phyloP scores from a whole-genome alignment of 1,139 yeast genomes.

The Suhomyces bolitotheri region DNA sequence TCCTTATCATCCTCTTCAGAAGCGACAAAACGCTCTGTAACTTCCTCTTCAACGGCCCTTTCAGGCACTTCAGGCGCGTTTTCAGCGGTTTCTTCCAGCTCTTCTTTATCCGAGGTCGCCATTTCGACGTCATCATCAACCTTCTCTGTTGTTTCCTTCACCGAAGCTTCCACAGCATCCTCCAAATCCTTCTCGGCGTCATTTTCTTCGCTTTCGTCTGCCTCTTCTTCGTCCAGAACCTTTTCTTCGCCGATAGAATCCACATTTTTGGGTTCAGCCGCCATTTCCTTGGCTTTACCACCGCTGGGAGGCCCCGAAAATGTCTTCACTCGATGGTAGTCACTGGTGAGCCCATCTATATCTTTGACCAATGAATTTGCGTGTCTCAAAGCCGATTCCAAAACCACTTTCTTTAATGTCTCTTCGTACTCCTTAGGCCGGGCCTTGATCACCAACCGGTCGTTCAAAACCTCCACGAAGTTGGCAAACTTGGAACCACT shows the following conservation, averaged over 20 bases:
- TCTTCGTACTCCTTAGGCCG: slow-evolving; percentile 18
- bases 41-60: slow-evolving; percentile 1
- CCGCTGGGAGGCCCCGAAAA: too few species aligned
- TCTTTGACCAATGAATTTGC: slow-evolving; percentile 27
- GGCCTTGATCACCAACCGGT: slow-evolving; percentile 21
- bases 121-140: too few species aligned
- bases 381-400: slow-evolving; percentile 28
- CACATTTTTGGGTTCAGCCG: too few species aligned
- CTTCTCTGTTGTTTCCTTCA: neutral
- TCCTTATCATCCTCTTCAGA: slow-evolving; percentile 4
- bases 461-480: slow-evolving; percentile 22
- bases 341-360: slow-evolving; percentile 27
- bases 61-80: neutral
- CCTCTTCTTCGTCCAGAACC: neutral
- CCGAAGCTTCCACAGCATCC: neutral
- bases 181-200: neutral
- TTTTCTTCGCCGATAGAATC: neutral
- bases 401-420: slow-evolving; percentile 27
- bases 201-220: slow-evolving; percentile 1
- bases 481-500: slow-evolving; percentile 17
- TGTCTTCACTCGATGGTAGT: slow-evolving; percentile 2
- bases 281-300: too few species aligned
- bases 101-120: too few species aligned
- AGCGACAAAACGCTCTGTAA: slow-evolving; percentile 5
- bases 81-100: neutral